A percentile compares a stretch with the other conserved stretches of the same genome.
Evolutionary conservation across 352 stramenopile species (phyloP).

Genomic region (Aphanomyces cochlioides): DNA sequence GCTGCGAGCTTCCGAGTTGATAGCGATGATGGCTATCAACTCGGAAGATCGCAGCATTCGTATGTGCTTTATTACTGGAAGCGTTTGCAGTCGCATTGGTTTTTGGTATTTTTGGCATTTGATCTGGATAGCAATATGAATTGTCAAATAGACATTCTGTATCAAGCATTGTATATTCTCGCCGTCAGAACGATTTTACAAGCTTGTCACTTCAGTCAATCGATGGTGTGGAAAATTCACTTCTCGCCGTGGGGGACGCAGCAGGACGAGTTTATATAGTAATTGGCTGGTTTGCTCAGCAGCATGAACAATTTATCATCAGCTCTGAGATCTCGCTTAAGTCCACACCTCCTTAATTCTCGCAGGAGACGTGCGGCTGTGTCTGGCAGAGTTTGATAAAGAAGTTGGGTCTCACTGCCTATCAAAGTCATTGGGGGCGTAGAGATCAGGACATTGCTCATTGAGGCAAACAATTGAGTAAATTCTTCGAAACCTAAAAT

Average conservation of each 20-base stretch:
- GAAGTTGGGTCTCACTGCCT: constrained; percentile 24
- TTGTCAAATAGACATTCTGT: neutral
- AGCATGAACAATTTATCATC: no score
- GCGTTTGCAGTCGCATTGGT: constrained; percentile 7
- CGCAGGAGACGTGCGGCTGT: constrained; percentile 14
- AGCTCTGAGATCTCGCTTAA: constrained; percentile 1
- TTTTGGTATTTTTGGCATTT: constrained; percentile 6
- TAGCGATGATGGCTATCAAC: no score
- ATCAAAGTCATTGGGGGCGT: constrained; percentile 20
- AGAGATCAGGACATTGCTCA: constrained; percentile 16
- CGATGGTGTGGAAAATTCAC: neutral
- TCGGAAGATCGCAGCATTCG: no score
- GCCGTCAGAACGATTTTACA: neutral
- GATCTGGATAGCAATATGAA: neutral
- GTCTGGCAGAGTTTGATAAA: constrained; percentile 27
- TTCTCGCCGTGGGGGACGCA: neutral
- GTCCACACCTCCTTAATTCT: constrained; percentile 11
- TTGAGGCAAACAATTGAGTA: constrained; percentile 21
- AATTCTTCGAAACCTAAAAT: constrained; percentile 21
- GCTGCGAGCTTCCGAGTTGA: no score
- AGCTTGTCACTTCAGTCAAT: neutral
- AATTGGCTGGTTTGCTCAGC: no score
- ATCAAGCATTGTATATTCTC: constrained; percentile 14
- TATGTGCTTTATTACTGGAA: constrained; percentile 12
- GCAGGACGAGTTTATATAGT: neutral